Conservation (phyloP, 2,329 filamentous ascomycete species). For the Lecanosticta acicola region DNA sequence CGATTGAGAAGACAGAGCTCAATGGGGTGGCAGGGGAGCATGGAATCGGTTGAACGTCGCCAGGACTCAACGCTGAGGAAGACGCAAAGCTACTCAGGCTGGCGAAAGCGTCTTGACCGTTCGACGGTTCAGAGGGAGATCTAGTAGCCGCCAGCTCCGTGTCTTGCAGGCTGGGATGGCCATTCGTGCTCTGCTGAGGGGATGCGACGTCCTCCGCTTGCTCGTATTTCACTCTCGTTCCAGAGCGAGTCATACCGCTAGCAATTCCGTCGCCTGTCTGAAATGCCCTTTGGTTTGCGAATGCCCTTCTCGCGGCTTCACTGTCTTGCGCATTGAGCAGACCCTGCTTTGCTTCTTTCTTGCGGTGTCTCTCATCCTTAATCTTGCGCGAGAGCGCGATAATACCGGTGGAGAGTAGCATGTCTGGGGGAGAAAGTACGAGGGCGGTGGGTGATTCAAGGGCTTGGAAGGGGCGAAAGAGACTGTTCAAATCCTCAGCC, state of each 20-base stretch:
- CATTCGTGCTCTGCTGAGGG: no score
- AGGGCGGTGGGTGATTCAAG: no score
- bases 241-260: not conserved
- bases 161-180: no score
- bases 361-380: constrained; percentile 6
- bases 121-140: no score
- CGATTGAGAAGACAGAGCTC: not conserved
- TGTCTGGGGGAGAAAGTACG: no score
- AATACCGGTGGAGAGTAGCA: constrained; percentile 4
- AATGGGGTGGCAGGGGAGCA: not conserved
- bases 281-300: not conserved
- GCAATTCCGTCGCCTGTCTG: not conserved
- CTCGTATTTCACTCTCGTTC: constrained; percentile 6
- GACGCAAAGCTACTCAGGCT: not conserved
- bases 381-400: constrained; percentile 5
- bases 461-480: no score
- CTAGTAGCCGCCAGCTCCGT: no score
- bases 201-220: constrained; percentile 1
- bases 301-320: constrained; percentile 4
- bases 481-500: no score
- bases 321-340: not conserved
- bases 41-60: not conserved
- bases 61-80: not conserved
- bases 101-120: not conserved
- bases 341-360: constrained; percentile 4